Base-by-base conservation (phyloP, 1,284 basidiomycete genomes). In the Microbotryum violaceum region DNA sequence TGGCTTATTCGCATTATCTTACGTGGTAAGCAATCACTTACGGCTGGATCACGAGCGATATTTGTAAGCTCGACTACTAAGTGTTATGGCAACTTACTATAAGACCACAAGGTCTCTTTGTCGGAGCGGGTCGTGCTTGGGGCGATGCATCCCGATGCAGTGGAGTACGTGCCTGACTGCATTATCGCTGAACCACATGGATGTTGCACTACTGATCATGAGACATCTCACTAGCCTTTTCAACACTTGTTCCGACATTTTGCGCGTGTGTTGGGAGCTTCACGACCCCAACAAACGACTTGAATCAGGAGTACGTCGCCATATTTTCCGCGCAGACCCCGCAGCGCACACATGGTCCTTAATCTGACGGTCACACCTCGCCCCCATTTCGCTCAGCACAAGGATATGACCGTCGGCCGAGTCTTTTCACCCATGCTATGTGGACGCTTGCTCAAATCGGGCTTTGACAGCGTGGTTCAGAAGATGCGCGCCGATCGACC, bases 1-100 rank as follows among this genome's bases (percentile, higher is more conserved):
- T 97, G 93, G 93, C 85, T 97, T 58, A 85, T 89, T 18, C 83
- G 90, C 5, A 90, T 97, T 71, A 88, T 97, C 53, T 79, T 97
- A 23, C 94, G 96, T 82, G 92, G 89, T 87, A 29, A 3, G 65
- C 37, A 14, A 18, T 42, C 37, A 42, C 5, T 12, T 42, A 18
- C 4, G 37, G 37, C 8, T 10, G 31, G 37, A 42, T 5, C 2
- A 46, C 46, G 51, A 4, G 16, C n/a, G 10, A 23, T 6, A 25
- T 9, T 20, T 10, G 16, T 49, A n/a, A 25, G 23, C 9, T 48
- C 88, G 88, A 89, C 66, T 83, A 89, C 82, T 79, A 80, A 50
- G 88, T 89, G 57, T 18, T 16, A 42, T 18, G 14, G 14, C 12
- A 18, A 42, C 37, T 42, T 42, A 9, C 37, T 10, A 9, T 18